A percentile compares a stretch with the other conserved stretches of the same genome.
Conservation (phyloP, 1,284 basidiomycete genomes). For the Puccinia novopanici region DNA sequence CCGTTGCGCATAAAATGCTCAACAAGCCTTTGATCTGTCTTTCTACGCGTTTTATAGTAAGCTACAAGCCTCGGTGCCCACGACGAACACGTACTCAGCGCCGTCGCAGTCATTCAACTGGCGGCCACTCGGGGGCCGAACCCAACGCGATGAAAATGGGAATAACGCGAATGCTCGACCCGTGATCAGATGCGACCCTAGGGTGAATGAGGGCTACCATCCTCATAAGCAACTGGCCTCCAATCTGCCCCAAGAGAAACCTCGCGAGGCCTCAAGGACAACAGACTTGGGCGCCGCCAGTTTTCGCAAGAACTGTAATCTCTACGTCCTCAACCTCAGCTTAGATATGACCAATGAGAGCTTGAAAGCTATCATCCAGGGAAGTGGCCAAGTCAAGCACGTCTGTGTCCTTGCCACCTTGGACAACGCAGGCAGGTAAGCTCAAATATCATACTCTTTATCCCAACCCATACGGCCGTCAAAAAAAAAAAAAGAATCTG, state of each 20-base stretch:
- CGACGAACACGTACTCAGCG: not conserved
- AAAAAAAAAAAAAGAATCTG: not conserved
- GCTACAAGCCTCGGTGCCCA: not conserved
- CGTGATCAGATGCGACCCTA: not conserved
- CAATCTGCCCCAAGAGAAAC: not conserved
- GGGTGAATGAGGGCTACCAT: not conserved
- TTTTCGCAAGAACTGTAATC: constrained; percentile 40
- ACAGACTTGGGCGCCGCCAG: not conserved
- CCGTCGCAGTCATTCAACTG: not conserved
- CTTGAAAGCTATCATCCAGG: constrained; percentile 35
- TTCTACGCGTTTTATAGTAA: constrained; percentile 3
- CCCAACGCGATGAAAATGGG: constrained; percentile 2
- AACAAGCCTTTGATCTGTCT: too few species aligned
- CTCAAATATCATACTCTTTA: not conserved
- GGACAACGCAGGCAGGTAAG: constrained; percentile 49
- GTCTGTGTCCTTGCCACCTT: constrained; percentile 49
- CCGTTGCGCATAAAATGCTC: not conserved
- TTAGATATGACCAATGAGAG: constrained; percentile 45
- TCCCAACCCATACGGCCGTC: not conserved
- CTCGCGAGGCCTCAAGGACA: not conserved
- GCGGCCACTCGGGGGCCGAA: constrained; percentile 8
- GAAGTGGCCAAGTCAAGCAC: constrained; percentile 42
- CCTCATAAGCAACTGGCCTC: constrained; percentile 12
- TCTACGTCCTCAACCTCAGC: constrained; percentile 48
- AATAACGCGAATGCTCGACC: not conserved